Conservation (phyloP, 176 grass and related monocot species). For the Oryza glaberrima region DNA sequence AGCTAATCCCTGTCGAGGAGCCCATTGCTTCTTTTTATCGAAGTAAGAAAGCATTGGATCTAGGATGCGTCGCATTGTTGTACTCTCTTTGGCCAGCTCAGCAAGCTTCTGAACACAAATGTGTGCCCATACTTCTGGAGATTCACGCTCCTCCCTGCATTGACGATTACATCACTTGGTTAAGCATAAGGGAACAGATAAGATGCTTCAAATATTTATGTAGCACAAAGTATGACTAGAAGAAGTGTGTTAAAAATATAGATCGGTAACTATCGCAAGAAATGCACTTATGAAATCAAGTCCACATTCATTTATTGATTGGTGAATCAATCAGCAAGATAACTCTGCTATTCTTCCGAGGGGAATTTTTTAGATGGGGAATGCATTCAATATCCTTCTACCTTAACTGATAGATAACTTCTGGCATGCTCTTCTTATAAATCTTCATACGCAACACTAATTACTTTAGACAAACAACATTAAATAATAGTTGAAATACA, state of each 20-base stretch:
- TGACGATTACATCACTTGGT: neutral
- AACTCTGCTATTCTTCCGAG: neutral
- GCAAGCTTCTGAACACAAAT: slow-evolving; percentile 90
- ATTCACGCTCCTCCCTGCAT: slow-evolving; percentile 81
- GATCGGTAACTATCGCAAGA: neutral
- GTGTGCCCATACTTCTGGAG: slow-evolving; percentile 79
- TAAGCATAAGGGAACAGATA: neutral
- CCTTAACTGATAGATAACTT: neutral
- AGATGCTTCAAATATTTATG: neutral
- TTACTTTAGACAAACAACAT: slow-evolving; percentile 1
- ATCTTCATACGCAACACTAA: neutral
- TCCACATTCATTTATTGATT: neutral
- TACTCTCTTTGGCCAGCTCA: slow-evolving; percentile 91
- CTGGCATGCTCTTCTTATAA: neutral
- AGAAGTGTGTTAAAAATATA: slow-evolving; percentile 14
- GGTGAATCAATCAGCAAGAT: slow-evolving; percentile 10
- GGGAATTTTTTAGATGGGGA: neutral
- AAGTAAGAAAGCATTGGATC: slow-evolving; percentile 89
- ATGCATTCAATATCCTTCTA: neutral
- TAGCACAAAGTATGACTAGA: neutral
- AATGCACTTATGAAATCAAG: slow-evolving; percentile 7
- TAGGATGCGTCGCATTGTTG: slow-evolving; percentile 78
- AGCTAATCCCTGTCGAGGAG: slow-evolving; percentile 67
- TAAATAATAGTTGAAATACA: slow-evolving; percentile 7
- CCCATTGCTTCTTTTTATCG: slow-evolving; percentile 83